Conservation (phyloP, 2,329 filamentous ascomycete species). For the Hymenoscyphus infarciens region DNA sequence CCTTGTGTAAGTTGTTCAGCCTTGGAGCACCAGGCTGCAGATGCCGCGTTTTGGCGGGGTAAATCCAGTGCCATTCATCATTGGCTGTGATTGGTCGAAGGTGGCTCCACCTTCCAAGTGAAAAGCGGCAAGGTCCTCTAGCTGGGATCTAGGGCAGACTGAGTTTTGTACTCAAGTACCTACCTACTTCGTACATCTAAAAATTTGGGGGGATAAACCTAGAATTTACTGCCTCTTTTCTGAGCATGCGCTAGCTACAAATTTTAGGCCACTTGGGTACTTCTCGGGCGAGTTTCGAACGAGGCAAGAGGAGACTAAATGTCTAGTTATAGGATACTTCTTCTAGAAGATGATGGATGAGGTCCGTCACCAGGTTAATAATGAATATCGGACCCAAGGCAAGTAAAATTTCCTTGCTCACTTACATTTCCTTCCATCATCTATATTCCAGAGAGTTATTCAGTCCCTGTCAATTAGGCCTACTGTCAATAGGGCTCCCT, state of each 20-base stretch:
- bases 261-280: too few relatives aligned
- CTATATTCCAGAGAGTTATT: not conserved
- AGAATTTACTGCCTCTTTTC: too few relatives aligned
- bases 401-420: not conserved
- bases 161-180: too few relatives aligned
- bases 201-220: too few relatives aligned
- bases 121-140: not conserved
- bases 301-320: too few relatives aligned
- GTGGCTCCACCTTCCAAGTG: not conserved
- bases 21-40: constrained; percentile 24
- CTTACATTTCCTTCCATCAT: not conserved
- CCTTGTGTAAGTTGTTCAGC: constrained; percentile 15
- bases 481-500: not conserved
- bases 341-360: too few relatives aligned
- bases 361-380: not conserved
- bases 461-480: not conserved
- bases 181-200: too few relatives aligned
- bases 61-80: constrained; percentile 5
- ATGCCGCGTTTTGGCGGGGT: constrained; percentile 23
- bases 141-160: too few relatives aligned
- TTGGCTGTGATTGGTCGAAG: not conserved
- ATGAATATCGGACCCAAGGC: not conserved
- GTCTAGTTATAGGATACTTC: too few relatives aligned
- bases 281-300: too few relatives aligned
- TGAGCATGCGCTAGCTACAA: too few relatives aligned